Percentiles rank a stretch among this genome's conserved stretches.
These are phyloP conservation scores for Aurantiochytrium sp. DNA, from an alignment of 108 stramenopile species.

Conservation along the genomic window DNA sequence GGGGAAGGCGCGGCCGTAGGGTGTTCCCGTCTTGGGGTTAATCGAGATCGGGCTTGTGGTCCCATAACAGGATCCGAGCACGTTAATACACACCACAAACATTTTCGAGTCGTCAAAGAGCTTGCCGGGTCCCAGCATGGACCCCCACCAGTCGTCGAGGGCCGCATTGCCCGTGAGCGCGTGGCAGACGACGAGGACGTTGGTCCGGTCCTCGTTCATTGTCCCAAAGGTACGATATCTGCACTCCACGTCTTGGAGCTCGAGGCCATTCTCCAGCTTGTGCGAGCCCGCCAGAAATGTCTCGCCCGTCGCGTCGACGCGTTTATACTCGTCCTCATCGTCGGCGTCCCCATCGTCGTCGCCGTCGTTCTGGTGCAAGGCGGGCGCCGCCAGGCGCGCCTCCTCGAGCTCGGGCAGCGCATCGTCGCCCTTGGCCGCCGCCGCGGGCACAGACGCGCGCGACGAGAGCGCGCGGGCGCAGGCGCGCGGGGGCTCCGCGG, in stretches of 20 bases:
- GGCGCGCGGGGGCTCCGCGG: no score
- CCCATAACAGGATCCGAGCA: conserved; percentile 20
- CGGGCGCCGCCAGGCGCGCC: no score
- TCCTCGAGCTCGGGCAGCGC: no score
- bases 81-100: conserved; percentile 20
- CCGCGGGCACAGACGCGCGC: no score
- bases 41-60: neutral
- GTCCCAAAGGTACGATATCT: conserved; percentile 82
- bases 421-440: no score
- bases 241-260: conserved; percentile 63
- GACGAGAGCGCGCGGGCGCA: no score
- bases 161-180: conserved; percentile 84
- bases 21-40: neutral
- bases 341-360: neutral
- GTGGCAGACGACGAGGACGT: conserved; percentile 85
- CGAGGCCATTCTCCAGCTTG: conserved; percentile 33
- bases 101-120: conserved; percentile 62
- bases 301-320: conserved; percentile 10
- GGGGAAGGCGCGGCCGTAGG: neutral
- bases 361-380: no score
- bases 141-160: conserved; percentile 88
- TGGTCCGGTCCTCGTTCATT: conserved; percentile 66
- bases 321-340: conserved; percentile 23
- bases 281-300: neutral
- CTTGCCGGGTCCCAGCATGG: conserved; percentile 65